A percentile compares a stretch with the other conserved stretches of the same genome.
Conservation (phyloP, 257 asterid genomes). For the Haberlea rhodopensis region DNA sequence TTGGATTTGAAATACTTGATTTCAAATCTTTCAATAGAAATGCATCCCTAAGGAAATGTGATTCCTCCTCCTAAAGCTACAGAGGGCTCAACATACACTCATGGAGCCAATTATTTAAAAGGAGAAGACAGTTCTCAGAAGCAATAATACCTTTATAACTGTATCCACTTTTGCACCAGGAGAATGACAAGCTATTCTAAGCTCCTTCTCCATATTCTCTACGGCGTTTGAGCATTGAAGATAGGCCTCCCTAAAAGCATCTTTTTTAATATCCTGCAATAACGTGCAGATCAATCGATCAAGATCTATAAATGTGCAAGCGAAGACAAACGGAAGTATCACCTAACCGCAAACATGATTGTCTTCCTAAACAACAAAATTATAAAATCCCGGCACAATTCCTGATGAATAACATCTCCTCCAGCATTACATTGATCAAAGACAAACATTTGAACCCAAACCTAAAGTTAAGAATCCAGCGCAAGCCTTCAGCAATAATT, state of each 20-base stretch:
- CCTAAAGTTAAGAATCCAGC: not conserved
- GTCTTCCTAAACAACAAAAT: not conserved
- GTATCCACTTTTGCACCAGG: slow-evolving; percentile 73
- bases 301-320: slow-evolving; percentile 27
- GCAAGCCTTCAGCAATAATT: not conserved
- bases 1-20: no score
- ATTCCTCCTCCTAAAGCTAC: slow-evolving; percentile 7
- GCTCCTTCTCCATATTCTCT: slow-evolving; percentile 85
- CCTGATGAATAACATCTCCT: not conserved
- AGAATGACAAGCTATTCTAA: slow-evolving; percentile 82
- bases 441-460: slow-evolving; percentile 1
- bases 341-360: not conserved
- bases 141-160: slow-evolving; percentile 56
- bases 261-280: slow-evolving; percentile 83
- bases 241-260: slow-evolving; percentile 90
- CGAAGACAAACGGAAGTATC: slow-evolving; percentile 6
- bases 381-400: not conserved
- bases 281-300: slow-evolving; percentile 19
- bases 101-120: slow-evolving; percentile 2
- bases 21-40: no score
- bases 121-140: slow-evolving; percentile 8
- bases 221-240: slow-evolving; percentile 65
- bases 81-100: not conserved
- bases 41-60: not conserved
- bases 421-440: not conserved